Percentiles rank a stretch among this genome's conserved stretches.
Conservation (phyloP, 305 asterid genomes). For the Fraxinus paxiana region DNA sequence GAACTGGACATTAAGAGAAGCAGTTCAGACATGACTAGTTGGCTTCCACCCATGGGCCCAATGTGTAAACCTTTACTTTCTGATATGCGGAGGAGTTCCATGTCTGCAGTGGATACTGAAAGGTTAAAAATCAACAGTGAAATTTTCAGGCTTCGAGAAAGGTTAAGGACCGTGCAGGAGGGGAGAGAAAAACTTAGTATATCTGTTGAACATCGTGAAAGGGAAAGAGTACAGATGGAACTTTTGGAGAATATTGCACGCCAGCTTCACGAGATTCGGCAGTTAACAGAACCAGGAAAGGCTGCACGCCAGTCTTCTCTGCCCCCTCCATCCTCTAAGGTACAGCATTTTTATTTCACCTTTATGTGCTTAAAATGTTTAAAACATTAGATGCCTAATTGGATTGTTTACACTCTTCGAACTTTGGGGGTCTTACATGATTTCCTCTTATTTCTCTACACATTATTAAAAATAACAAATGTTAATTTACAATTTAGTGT, state of each 20-base stretch:
- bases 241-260: conserved; percentile 67
- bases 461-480: not conserved
- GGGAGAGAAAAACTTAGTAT: conserved; percentile 70
- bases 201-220: conserved; percentile 49
- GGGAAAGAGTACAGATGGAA: conserved; percentile 47
- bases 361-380: conserved; percentile 5
- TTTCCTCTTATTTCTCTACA: not conserved
- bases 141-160: conserved; percentile 57
- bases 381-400: not conserved
- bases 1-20: conserved; percentile 35
- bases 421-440: not conserved
- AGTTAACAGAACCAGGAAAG: conserved; percentile 32
- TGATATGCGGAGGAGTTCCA: conserved; percentile 40
- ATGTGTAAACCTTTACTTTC: conserved; percentile 27
- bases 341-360: conserved; percentile 15
- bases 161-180: conserved; percentile 60
- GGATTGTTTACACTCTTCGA: not conserved
- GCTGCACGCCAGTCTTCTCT: conserved; percentile 52
- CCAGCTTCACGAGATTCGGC: conserved; percentile 60
- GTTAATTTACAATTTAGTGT: not conserved
- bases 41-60: conserved; percentile 58
- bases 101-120: conserved; percentile 47
- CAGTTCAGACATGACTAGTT: conserved; percentile 31
- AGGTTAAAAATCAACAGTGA: conserved; percentile 61
- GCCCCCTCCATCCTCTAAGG: conserved; percentile 69